Conservation (phyloP, 2,329 filamentous ascomycete genomes). For the Catunica adiposa region DNA sequence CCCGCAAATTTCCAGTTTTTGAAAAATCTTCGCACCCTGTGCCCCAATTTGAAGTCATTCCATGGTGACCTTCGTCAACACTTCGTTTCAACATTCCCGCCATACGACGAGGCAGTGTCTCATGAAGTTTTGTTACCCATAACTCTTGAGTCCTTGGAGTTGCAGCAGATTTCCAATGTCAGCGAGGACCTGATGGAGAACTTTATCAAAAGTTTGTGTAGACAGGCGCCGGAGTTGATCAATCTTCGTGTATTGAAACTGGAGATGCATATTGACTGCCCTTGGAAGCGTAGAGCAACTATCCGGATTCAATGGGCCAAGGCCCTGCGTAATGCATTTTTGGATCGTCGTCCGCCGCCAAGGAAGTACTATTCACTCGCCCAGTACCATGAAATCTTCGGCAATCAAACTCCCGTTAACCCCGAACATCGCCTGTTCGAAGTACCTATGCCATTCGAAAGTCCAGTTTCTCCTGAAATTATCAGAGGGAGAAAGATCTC, state of each 20-base stretch:
- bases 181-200: constrained; percentile 50
- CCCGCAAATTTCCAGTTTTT: not conserved
- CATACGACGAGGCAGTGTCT: too few species aligned
- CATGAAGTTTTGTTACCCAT: not conserved
- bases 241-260: constrained; percentile 55
- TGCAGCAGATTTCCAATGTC: constrained; percentile 42
- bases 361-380: constrained; percentile 11
- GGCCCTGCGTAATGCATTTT: constrained; percentile 52
- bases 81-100: not conserved
- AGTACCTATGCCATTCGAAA: too few species aligned
- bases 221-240: constrained; percentile 48
- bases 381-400: constrained; percentile 4
- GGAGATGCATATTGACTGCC: constrained; percentile 60
- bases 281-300: constrained; percentile 68
- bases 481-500: too few species aligned
- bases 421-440: too few species aligned
- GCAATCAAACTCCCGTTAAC: not conserved
- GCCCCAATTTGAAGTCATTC: not conserved
- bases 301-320: constrained; percentile 64
- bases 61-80: not conserved
- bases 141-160: not conserved
- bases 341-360: constrained; percentile 31
- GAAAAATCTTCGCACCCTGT: not conserved
- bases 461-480: too few species aligned
- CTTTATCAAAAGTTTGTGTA: constrained; percentile 64